Conservation (phyloP, 116 monocot genomes). For the Posidonia oceanica region DNA sequence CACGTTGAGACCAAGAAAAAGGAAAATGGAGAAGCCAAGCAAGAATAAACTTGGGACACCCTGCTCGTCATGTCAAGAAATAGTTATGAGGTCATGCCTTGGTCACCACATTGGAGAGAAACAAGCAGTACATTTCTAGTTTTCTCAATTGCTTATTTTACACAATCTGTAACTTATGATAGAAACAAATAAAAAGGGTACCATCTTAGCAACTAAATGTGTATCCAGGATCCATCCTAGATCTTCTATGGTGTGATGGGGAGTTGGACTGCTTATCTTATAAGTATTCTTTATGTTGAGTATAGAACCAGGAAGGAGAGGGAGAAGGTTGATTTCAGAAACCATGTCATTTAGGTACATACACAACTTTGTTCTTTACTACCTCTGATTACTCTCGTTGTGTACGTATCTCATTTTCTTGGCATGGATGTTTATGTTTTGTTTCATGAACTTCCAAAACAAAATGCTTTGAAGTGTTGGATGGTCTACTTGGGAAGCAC, state of each 20-base stretch:
- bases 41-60: conserved; percentile 55
- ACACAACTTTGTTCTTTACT: too few relatives aligned
- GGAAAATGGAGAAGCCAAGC: conserved; percentile 31
- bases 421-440: not conserved
- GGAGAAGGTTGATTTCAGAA: conserved; percentile 91
- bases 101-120: conserved; percentile 78
- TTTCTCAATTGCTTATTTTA: not conserved
- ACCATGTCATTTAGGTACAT: conserved; percentile 83
- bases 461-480: conserved; percentile 93
- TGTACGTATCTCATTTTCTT: not conserved
- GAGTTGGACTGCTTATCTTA: conserved; percentile 95
- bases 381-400: too few relatives aligned
- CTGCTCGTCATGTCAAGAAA: conserved; percentile 77
- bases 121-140: conserved; percentile 34
- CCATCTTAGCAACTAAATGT: too few relatives aligned
- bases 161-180: too few relatives aligned
- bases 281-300: conserved; percentile 83
- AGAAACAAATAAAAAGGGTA: too few relatives aligned
- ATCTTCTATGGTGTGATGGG: conserved; percentile 84
- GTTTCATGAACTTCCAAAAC: not conserved
- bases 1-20: conserved; percentile 73
- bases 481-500: conserved; percentile 84
- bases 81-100: conserved; percentile 56
- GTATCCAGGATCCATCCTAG: conserved; percentile 50
- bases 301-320: conserved; percentile 91